Conservation (phyloP, 2,329 filamentous ascomycete species). For the Cercospora sp. region DNA sequence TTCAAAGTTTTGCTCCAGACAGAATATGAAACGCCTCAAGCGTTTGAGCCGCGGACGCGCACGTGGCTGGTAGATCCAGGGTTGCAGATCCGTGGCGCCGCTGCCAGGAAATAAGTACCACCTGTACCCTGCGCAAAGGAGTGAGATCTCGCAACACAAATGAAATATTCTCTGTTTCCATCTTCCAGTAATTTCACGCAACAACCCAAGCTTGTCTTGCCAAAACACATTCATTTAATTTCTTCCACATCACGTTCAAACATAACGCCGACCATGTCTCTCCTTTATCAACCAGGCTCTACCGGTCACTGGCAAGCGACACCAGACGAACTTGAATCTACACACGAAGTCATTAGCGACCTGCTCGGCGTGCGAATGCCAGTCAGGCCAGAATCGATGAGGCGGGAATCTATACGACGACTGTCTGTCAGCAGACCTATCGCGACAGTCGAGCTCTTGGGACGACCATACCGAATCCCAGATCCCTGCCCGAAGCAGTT, state of each 20-base stretch:
- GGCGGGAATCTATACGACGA: neutral
- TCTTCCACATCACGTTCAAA: neutral
- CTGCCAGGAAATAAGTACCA: slow-evolving; percentile 13
- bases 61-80: slow-evolving; percentile 11
- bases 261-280: slow-evolving; percentile 13
- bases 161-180: slow-evolving; percentile 8
- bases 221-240: slow-evolving; percentile 15
- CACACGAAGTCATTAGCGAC: slow-evolving; percentile 16
- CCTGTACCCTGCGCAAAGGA: neutral
- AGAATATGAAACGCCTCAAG: slow-evolving; percentile 10
- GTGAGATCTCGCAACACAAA: neutral
- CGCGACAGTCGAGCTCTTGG: slow-evolving; percentile 19
- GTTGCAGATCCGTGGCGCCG: slow-evolving; percentile 9
- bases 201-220: neutral
- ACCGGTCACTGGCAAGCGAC: slow-evolving; percentile 18
- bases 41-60: slow-evolving; percentile 2
- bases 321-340: slow-evolving; percentile 11
- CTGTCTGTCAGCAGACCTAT: slow-evolving; percentile 6
- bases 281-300: slow-evolving; percentile 12
- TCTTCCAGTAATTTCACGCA: slow-evolving; percentile 2
- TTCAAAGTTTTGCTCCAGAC: neutral
- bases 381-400: neutral
- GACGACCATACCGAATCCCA: slow-evolving; percentile 19
- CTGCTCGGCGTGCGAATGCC: slow-evolving; percentile 14
- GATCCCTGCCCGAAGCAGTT: slow-evolving; percentile 15